Percentiles rank a stretch among this genome's conserved stretches.
These are phyloP conservation scores for Aspergillus awamori DNA, from an alignment of 2,329 filamentous ascomycete species.

Conservation along the genomic window DNA sequence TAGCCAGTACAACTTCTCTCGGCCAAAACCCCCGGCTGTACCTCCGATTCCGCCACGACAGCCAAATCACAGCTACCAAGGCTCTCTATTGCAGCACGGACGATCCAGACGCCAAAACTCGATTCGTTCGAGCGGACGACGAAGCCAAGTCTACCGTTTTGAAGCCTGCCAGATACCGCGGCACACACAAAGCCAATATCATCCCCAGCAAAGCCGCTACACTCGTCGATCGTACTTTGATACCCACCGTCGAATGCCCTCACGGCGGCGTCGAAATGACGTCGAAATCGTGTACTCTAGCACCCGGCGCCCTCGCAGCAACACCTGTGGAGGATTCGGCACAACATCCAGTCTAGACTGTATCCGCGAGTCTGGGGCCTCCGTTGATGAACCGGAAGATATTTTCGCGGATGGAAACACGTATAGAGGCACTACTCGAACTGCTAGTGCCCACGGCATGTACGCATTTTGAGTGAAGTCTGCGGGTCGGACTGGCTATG, in stretches of 20 bases:
- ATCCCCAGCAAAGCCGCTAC: constrained; percentile 25
- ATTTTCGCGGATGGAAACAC: constrained; percentile 25
- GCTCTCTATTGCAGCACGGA: constrained; percentile 14
- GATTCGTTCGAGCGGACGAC: constrained; percentile 15
- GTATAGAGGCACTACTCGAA: constrained; percentile 37
- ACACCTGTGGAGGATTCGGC: constrained; percentile 31
- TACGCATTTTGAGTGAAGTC: constrained; percentile 18
- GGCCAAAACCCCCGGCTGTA: constrained; percentile 27
- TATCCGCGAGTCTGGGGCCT: constrained; percentile 35
- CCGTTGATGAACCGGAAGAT: constrained; percentile 30
- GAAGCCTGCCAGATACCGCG: constrained; percentile 29
- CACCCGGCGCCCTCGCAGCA: constrained; percentile 38
- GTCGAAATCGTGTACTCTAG: constrained; percentile 39
- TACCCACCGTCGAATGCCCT: constrained; percentile 25
- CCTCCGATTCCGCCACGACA: constrained; percentile 18
- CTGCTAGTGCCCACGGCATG: constrained; percentile 22
- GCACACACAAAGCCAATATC: constrained; percentile 33
- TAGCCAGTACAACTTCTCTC: constrained; percentile 28
- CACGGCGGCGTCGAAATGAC: constrained; percentile 34
- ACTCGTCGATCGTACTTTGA: constrained; percentile 27
- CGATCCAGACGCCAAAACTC: constrained; percentile 18
- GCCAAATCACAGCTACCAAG: constrained; percentile 12
- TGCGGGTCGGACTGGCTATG: constrained; percentile 27
- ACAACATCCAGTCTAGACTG: constrained; percentile 29
- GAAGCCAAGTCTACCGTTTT: constrained; percentile 30